A percentile compares a stretch with the other conserved stretches of the same genome.
phyloP scores from a whole-genome alignment of 2,329 filamentous ascomycete species.

The Aspergillus fumigatiaffinis region DNA sequence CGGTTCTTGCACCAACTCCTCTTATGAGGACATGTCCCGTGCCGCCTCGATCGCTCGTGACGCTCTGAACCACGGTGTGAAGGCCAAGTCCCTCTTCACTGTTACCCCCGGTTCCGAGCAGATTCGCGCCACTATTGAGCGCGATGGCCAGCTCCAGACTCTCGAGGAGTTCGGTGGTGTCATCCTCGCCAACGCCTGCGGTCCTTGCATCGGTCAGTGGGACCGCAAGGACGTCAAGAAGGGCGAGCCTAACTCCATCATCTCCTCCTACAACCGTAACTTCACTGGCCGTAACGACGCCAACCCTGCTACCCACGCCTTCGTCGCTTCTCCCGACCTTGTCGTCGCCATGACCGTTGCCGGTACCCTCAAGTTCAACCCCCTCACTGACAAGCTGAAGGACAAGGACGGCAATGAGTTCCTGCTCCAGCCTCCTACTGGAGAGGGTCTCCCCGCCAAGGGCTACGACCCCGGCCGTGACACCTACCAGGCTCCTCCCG shows the following conservation, averaged over 20 bases:
- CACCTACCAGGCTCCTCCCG: conserved; percentile 93
- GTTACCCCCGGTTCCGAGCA: conserved; percentile 97
- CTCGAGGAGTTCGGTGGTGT: conserved; percentile 95
- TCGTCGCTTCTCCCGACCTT: conserved; percentile 85
- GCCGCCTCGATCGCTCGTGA: conserved; percentile 88
- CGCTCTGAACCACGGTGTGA: conserved; percentile 85
- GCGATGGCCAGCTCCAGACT: conserved; percentile 86
- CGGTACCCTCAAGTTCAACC: conserved; percentile 88
- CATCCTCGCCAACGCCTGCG: conserved; percentile 92
- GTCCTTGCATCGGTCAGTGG: conserved; percentile 92
- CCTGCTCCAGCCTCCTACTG: conserved; percentile 73
- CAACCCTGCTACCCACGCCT: conserved; percentile 91
- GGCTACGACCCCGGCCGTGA: conserved; percentile 90
- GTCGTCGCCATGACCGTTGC: conserved; percentile 83
- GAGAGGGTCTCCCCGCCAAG: conserved; percentile 70
- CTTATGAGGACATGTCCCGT: conserved; percentile 86
- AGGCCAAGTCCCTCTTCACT: conserved; percentile 89
- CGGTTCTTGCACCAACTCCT: conserved; percentile 95
- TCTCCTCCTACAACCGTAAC: conserved; percentile 99
- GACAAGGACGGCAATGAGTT: conserved; percentile 97
- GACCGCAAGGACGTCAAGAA: conserved; percentile 91
- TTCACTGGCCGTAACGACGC: conserved; percentile 97
- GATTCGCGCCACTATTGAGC: conserved; percentile 86
- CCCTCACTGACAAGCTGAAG: conserved; percentile 84
- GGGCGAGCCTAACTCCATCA: conserved; percentile 91